Conservation (phyloP, 108 stramenopile genomes). For the Nitzschia sp. region DNA sequence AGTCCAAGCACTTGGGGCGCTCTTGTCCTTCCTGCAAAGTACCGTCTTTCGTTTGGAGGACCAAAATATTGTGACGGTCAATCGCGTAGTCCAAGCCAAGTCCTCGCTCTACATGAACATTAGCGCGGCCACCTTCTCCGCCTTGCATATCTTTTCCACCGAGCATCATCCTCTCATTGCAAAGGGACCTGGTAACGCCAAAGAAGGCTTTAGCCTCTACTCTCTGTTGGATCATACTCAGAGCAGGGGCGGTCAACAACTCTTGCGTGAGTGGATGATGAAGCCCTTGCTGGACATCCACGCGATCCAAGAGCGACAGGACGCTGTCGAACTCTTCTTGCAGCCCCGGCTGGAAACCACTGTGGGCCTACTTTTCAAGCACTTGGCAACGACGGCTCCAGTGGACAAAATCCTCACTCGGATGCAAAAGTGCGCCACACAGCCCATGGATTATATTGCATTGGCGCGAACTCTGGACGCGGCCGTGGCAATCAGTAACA, state of each 20-base stretch:
- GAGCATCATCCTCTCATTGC: constrained; percentile 82
- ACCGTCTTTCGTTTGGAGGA: constrained; percentile 78
- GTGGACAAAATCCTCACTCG: constrained; percentile 78
- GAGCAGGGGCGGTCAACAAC: constrained; percentile 76
- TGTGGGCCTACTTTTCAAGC: constrained; percentile 48
- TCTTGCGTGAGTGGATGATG: constrained; percentile 90
- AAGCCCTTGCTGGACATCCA: constrained; percentile 67
- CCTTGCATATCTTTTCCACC: constrained; percentile 81
- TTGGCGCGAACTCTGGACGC: constrained; percentile 62
- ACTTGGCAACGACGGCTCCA: constrained; percentile 65
- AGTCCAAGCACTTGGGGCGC: constrained; percentile 74
- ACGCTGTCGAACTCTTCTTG: constrained; percentile 87
- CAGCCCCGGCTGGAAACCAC: constrained; percentile 48
- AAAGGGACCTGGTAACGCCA: constrained; percentile 54
- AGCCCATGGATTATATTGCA: constrained; percentile 67
- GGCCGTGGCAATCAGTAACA: constrained; percentile 57
- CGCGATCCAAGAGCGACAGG: constrained; percentile 66
- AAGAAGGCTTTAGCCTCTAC: constrained; percentile 94
- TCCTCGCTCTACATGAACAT: constrained; percentile 64
- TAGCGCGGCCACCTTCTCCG: constrained; percentile 53
- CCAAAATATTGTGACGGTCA: constrained; percentile 61
- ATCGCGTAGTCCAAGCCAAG: constrained; percentile 54
- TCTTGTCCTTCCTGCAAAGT: constrained; percentile 68
- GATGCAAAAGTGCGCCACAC: constrained; percentile 81
- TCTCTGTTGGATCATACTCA: constrained; percentile 87